These are phyloP conservation scores for Graphilbum ipis-grandicollis DNA, from an alignment of 2,329 filamentous ascomycete genomes.

Conservation along the genomic window DNA sequence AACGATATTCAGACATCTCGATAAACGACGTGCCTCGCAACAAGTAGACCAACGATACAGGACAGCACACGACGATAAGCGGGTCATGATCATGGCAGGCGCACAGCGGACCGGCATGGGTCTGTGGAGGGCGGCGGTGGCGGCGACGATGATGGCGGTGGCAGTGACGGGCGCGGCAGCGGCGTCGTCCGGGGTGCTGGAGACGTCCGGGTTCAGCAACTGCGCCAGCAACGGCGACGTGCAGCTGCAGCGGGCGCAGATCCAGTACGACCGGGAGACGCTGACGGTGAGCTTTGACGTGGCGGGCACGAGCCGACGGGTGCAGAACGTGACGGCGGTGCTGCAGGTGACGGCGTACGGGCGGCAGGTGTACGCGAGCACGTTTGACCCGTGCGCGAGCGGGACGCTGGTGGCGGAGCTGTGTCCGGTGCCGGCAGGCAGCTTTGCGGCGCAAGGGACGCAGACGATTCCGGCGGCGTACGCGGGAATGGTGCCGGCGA, in stretches of 20 bases:
- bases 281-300: slow-evolving; percentile 68
- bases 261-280: slow-evolving; percentile 61
- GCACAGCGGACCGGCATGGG: too few species aligned
- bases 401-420: slow-evolving; percentile 52
- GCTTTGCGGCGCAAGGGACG: slow-evolving; percentile 54
- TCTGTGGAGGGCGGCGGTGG: slow-evolving; percentile 9
- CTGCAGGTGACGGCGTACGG: slow-evolving; percentile 76
- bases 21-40: too few species aligned
- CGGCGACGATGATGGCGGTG: slow-evolving; percentile 9
- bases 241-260: slow-evolving; percentile 54
- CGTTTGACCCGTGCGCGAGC: slow-evolving; percentile 66
- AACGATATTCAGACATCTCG: too few species aligned
- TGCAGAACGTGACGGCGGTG: slow-evolving; percentile 64
- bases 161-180: slow-evolving; percentile 36
- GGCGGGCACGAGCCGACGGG: slow-evolving; percentile 52
- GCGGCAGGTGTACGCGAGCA: slow-evolving; percentile 56
- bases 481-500: slow-evolving; percentile 60
- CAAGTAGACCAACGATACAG: too few species aligned
- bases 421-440: slow-evolving; percentile 71
- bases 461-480: slow-evolving; percentile 57
- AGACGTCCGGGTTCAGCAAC: slow-evolving; percentile 63
- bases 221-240: slow-evolving; percentile 47
- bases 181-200: slow-evolving; percentile 55
- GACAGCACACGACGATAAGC: too few species aligned
- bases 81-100: too few species aligned